Conservation (phyloP, 108 stramenopile species). For the Skeletonema menzelii region DNA sequence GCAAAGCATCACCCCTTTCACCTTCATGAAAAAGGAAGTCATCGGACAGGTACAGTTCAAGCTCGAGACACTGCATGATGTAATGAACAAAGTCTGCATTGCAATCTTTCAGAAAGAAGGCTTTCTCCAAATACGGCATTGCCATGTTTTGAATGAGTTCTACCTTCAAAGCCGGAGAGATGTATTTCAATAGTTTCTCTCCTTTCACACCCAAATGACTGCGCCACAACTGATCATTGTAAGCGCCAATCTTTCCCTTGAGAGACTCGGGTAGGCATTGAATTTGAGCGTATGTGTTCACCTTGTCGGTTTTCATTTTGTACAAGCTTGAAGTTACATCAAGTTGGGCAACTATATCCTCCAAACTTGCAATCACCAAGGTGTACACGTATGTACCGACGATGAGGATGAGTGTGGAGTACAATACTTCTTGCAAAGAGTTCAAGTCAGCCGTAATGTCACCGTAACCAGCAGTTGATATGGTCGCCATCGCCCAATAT, state of each 20-base stretch:
- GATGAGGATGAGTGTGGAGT: conserved; percentile 45
- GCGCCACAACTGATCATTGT: conserved; percentile 53
- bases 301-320: conserved; percentile 50
- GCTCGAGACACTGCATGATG: conserved; percentile 22
- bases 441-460: conserved; percentile 47
- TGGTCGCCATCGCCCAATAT: conserved; percentile 63
- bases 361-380: conserved; percentile 50
- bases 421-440: conserved; percentile 49
- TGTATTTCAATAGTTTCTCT: conserved; percentile 38
- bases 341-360: conserved; percentile 67
- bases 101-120: conserved; percentile 49
- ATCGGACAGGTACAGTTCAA: conserved; percentile 41
- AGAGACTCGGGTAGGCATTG: conserved; percentile 39
- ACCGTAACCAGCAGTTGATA: conserved; percentile 64
- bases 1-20: conserved; percentile 40
- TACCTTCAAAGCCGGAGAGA: conserved; percentile 32
- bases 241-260: conserved; percentile 29
- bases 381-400: conserved; percentile 56
- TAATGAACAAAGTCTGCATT: conserved; percentile 18
- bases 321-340: conserved; percentile 61
- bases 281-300: conserved; percentile 26
- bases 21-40: conserved; percentile 42
- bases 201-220: conserved; percentile 51
- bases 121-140: conserved; percentile 11
- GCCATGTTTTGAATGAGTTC: conserved; percentile 42